Evolutionary conservation across 2,329 filamentous ascomycete species (phyloP).

Genomic region (Conoideocrella luteorostrata): DNA sequence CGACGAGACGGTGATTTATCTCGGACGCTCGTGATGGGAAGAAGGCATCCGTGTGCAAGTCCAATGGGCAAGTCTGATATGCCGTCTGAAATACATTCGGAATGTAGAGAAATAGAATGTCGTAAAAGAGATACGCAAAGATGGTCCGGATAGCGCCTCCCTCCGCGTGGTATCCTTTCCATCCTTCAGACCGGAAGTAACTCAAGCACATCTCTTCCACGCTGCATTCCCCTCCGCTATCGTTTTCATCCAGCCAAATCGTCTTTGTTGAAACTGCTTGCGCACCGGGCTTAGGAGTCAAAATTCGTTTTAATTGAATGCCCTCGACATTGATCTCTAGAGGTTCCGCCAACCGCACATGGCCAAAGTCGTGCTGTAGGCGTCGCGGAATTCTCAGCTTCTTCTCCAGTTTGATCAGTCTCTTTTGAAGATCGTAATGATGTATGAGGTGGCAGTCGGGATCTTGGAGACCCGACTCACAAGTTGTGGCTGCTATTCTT

Average conservation of each 20-base stretch:
- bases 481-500: conserved; percentile 67
- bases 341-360: conserved; percentile 72
- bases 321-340: conserved; percentile 71
- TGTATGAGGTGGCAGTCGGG: conserved; percentile 84
- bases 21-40: conserved; percentile 79
- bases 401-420: conserved; percentile 85
- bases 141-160: conserved; percentile 88
- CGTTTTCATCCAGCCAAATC: conserved; percentile 75
- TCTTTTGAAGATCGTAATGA: conserved; percentile 91
- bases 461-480: conserved; percentile 81
- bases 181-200: conserved; percentile 74
- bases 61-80: conserved; percentile 89
- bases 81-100: conserved; percentile 96
- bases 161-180: conserved; percentile 93
- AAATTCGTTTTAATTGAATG: conserved; percentile 64
- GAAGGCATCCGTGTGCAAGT: conserved; percentile 89
- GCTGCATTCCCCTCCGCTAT: conserved; percentile 65
- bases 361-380: conserved; percentile 86
- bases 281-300: conserved; percentile 32
- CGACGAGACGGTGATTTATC: conserved; percentile 79
- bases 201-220: conserved; percentile 94
- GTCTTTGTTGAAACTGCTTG: conserved; percentile 60
- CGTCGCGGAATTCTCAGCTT: conserved; percentile 75
- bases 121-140: conserved; percentile 85
- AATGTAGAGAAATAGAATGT: conserved; percentile 86